A percentile compares a stretch with the other conserved stretches of the same genome.
phyloP scores from a whole-genome alignment of 2,329 filamentous ascomycete genomes.

The Talaromyces atroroseus region DNA sequence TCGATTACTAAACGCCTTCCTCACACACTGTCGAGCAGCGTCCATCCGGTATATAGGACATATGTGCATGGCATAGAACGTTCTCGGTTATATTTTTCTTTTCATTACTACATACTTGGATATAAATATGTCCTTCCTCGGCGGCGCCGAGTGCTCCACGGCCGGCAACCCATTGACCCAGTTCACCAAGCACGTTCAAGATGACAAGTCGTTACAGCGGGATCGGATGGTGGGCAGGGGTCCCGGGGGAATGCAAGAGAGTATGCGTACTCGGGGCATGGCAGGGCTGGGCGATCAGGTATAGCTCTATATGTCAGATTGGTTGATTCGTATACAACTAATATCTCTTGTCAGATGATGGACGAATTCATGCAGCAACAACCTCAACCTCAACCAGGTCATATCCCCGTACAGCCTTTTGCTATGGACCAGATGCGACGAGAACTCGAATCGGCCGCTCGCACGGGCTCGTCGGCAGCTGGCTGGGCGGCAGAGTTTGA shows the following conservation, averaged over 20 bases:
- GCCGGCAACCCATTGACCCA: conserved; percentile 93
- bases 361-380: conserved; percentile 83
- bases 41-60: background rate
- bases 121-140: conserved; percentile 79
- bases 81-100: background rate
- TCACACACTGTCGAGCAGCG: background rate
- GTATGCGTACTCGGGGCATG: conserved; percentile 68
- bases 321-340: background rate
- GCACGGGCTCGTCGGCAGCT: conserved; percentile 45
- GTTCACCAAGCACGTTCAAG: conserved; percentile 94
- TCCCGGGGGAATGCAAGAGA: conserved; percentile 64
- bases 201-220: conserved; percentile 90
- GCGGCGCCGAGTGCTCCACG: conserved; percentile 93
- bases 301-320: no score
- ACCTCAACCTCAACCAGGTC: conserved; percentile 42
- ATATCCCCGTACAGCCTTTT: conserved; percentile 54
- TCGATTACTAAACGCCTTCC: background rate
- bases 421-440: conserved; percentile 63
- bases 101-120: no score
- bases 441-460: conserved; percentile 53
- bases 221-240: conserved; percentile 77
- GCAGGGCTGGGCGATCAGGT: conserved; percentile 70
- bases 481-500: conserved; percentile 62
- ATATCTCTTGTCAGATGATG: conserved; percentile 62
- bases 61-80: background rate